A percentile compares a stretch with the other conserved stretches of the same genome.
Evolutionary conservation across 768 basidiomycete genomes (phyloP).

Genomic region (Kwoniella shandongensis): DNA sequence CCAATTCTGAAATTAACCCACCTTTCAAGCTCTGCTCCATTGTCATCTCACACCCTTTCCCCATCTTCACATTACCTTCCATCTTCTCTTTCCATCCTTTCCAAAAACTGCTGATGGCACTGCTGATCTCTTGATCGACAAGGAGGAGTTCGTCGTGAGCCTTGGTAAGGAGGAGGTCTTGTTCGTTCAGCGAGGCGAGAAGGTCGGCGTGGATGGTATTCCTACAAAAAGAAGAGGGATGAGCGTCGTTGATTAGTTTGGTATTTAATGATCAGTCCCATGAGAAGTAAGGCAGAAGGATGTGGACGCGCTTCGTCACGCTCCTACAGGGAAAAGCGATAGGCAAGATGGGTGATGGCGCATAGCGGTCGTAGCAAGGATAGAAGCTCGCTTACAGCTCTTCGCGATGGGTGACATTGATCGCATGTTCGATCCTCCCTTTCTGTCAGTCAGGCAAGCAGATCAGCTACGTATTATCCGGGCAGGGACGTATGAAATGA

Average conservation of each 20-base stretch:
- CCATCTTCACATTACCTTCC: background rate
- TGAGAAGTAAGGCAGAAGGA: too few species aligned
- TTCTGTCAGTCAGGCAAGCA: background rate
- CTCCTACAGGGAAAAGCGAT: too few species aligned
- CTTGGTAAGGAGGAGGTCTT: background rate
- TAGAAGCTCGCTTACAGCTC: conserved; percentile 9
- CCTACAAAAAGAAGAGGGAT: background rate
- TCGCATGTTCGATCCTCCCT: background rate
- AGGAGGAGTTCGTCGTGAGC: background rate
- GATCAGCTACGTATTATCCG: background rate
- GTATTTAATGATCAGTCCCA: too few species aligned
- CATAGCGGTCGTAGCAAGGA: too few species aligned
- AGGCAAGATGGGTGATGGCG: too few species aligned
- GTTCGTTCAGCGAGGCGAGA: background rate
- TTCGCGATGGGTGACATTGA: background rate
- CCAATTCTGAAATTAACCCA: too few species aligned
- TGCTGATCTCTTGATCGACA: background rate
- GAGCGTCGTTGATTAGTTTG: background rate
- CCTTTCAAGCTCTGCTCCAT: background rate
- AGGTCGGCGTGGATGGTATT: background rate
- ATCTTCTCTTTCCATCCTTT: background rate
- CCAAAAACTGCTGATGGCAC: background rate
- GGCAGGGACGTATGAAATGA: background rate
- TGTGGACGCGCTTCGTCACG: too few species aligned
- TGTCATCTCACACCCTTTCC: background rate